Evolutionary conservation across 2,329 filamentous ascomycete genomes (phyloP), one percentile per base, ranked within the genome.

Genomic region (Fusarium anguioides): DNA sequence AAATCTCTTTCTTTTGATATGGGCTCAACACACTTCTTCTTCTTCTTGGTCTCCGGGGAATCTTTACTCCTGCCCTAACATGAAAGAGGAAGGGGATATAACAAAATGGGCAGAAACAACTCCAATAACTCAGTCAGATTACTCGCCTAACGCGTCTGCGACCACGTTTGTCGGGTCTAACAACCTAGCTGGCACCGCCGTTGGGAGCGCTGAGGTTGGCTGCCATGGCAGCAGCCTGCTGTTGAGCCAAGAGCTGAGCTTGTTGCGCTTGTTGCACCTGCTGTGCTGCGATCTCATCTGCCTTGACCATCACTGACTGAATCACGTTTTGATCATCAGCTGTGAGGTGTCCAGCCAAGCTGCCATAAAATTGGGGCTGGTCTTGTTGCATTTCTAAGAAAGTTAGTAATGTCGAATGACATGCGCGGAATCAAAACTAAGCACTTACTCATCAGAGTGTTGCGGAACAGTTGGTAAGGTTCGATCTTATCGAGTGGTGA

Each of bases 401-500:
- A 41, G 73, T 78, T 60, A 80, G 77, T 60, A 61, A 11, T 33
- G 10, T 50, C 10, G 8, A 6, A 37, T 12, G 15, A 14, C 2
- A 18, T 9, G 26, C 8, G 18, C 20, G 18, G 7, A 6, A 33
- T 33, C 15, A 29, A 29, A 12, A 9, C 31, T n/a, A 21, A 24
- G 8, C 3, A 88, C 92, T 79, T 88, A 97, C 94, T 91, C 75
- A 95, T 80, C 69, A 98, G 83, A 18, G 92, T 90, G 64, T 87
- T 84, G 77, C 93, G 91, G 86, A 99, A 97, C 64, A 97, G 83
- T 76, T 90, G 87, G 75, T 99, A 99, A 4, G 95, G 94, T 80
- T 99, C 96, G 64, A 99, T 86, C 81, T 96, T 96, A 79, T 99
- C 96, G 23, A 99, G 85, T 17, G 95, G 94, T 14, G 95, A 97